Conservation (phyloP, 2,329 filamentous ascomycete species). For the Ascochyta pisi region DNA sequence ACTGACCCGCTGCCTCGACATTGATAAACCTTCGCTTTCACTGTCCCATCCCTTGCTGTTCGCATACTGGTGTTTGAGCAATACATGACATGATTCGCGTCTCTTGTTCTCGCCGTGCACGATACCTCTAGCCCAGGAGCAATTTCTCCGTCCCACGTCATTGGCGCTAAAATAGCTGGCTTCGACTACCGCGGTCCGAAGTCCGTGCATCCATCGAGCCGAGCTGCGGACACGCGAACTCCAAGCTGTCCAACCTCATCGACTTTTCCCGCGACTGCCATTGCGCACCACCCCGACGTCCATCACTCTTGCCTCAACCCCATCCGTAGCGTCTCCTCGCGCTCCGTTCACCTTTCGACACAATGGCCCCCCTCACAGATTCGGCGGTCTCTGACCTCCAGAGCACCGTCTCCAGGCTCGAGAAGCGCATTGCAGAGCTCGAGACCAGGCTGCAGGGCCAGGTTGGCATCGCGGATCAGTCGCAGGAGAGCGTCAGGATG, state of each 20-base stretch:
- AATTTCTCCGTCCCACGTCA: slow-evolving; percentile 23
- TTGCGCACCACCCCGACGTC: slow-evolving; percentile 28
- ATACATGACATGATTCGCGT: no score
- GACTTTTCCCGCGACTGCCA: slow-evolving; percentile 28
- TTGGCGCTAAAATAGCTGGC: slow-evolving; percentile 4
- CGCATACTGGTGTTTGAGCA: not conserved
- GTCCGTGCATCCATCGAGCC: slow-evolving; percentile 20
- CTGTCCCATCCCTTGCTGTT: not conserved
- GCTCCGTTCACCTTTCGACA: slow-evolving; percentile 25
- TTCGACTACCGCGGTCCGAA: slow-evolving; percentile 7
- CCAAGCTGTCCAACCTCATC: slow-evolving; percentile 19
- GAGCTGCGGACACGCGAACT: slow-evolving; percentile 21
- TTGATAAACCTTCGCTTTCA: not conserved
- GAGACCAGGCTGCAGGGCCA: slow-evolving; percentile 70
- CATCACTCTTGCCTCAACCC: slow-evolving; percentile 21
- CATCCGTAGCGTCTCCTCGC: slow-evolving; percentile 17
- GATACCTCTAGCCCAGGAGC: slow-evolving; percentile 9
- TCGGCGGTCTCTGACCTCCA: slow-evolving; percentile 81
- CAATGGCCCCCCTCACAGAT: slow-evolving; percentile 89
- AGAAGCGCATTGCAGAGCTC: slow-evolving; percentile 83
- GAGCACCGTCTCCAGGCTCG: slow-evolving; percentile 81
- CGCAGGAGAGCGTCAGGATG: slow-evolving; percentile 80
- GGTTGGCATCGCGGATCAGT: slow-evolving; percentile 43
- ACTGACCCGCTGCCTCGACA: not conserved
- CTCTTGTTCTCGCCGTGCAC: not conserved